Evolutionary conservation across 2,329 filamentous ascomycete genomes (phyloP), one percentile per base, ranked within the genome.

Genomic region (Sporothrix schenckii): DNA sequence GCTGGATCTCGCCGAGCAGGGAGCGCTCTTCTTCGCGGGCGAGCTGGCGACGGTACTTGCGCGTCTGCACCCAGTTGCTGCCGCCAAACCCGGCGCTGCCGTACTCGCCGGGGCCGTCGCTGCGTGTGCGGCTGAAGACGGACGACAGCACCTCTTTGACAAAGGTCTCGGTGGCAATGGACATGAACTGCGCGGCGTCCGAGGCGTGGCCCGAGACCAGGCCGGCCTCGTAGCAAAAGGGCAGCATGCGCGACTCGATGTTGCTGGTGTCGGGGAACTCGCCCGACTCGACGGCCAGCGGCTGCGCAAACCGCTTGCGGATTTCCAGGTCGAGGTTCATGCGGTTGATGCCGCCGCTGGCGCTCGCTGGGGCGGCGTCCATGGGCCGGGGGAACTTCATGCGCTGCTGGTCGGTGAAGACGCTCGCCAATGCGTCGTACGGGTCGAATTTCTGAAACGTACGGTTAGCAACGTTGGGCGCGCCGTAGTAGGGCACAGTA

Each of bases 311-410:
- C 73, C 88, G 85, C 79, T 90, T 91, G 72, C 87, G 83, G 72
- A 91, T 90, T 74, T 91, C 89, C 21, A 90, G 78, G 72, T 91
- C 88, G 79, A 88, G 86, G 75, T 90, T 96, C 84, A 94, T 90
- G 74, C 88, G 93, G 74, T 92, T 93, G 60, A 94, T 85, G 24
- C 91, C 91, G 39, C 88, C 90, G 34, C 61, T 69, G 30, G 90
- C 90, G 76, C 88, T 89, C 39, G 89, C 85, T 34, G 90, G 89
- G n/a, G 65, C 63, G 6, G 50, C 86, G 70, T 92, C 87, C 41
- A 89, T 85, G 14, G 81, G 78, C 66, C 82, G 81, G 4, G 81
- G 77, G 13, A 81, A 76, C 70, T 82, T 80, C n/a, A 77, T 80
- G 56, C 83, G 82, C 71, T 84, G 82, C 27, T 83, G 80, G 24